Base-by-base conservation (phyloP, 164 flowering plant genomes). In the Nymphaea colorata region DNA sequence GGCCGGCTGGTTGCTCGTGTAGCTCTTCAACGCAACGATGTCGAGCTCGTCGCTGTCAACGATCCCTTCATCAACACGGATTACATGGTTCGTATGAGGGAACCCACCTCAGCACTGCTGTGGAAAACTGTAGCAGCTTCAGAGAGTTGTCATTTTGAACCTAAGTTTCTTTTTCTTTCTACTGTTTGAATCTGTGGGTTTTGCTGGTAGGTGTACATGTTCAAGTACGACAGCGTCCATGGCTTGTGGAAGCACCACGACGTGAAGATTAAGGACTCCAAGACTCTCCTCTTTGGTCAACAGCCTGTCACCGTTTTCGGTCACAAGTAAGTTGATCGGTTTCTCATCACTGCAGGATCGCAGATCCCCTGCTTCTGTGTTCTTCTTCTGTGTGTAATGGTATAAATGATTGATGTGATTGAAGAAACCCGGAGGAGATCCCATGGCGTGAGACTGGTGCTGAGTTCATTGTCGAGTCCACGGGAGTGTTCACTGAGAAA, bases 221-320 rank as follows among this genome's bases (percentile, higher is more conserved):
- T 92, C 67, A 89, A 90, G 80, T 92, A 91, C 62, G 98, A 91
- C 76, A 83, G 70, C 72, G 92, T 86, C 36, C 92, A 89, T 57
- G 98, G 96, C 25, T 89, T 79, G 62, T 88, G 91, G 91, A 91
- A 90, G 77, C 89, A 88, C 55, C 77, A 80, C 67, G 96, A 88
- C 8, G 14, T 90, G 36, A 83, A 77, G 72, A 84, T 88, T 5
- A 80, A 86, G 87, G 98, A 92, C 75, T 65, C 77, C 0, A 88
- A 92, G 70, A 88, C 96, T 45, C 93, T 92, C 77, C 93, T 90
- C 68, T 90, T 92, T 65, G 95, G 91, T 43, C 91, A 87, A 72
- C 85, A 84, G 76, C 66, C 84, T n/a, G 96, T 92, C 41, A 41
- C 86, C 5, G 90, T 90, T 18, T 90, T 90, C 60, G 95, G 88